Evolutionary conservation across 768 basidiomycete species (phyloP), one percentile per base, ranked within the genome.

Genomic region (Xanthoconium stramineum): DNA sequence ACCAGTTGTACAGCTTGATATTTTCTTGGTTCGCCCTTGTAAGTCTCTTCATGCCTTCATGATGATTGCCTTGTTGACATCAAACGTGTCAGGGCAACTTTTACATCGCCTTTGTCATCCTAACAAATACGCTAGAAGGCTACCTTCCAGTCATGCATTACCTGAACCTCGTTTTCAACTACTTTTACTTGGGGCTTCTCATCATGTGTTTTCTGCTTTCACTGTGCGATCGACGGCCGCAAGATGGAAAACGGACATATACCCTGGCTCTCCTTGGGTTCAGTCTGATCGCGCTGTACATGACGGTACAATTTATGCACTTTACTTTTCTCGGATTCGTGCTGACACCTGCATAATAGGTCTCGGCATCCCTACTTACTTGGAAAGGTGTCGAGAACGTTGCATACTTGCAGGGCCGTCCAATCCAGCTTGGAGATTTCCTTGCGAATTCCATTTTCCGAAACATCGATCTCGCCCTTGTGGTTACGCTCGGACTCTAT

Each of bases 11-110:
- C 72, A 97, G 94, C 70, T 71, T 97, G 55, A 80, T 98, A 61
- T 98, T 97, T 69, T 87, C 91, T 15, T 96, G 93, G 91, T 94
- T 95, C 61, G 79, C 88, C 15, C 74, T 95, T 52, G 88, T 90
- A 65, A 43, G 84, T 68, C 13, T 29, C 19, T 5, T 52, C 17
- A 5, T 32, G n/a, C n/a, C 30, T 35, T 40, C 39, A 20, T 6
- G 39, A 20, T 87, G 68, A 97, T 68, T 3, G 4, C 30, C 11
- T 33, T 28, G 35, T 12, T 63, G 40, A 62, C 17, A 40, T 28
- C 3, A 4, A 50, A 40, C 15, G 30, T 20, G 37, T 29, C 55
- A 86, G 89, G 93, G 89, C 1, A 96, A 96, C 70, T 97, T 88
- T 63, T 95, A 88, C 70, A 94, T 95, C 56, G 87, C 93, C 0